Base-by-base conservation (phyloP, 177 flowering plant genomes). In the Vitis hybrid region DNA sequence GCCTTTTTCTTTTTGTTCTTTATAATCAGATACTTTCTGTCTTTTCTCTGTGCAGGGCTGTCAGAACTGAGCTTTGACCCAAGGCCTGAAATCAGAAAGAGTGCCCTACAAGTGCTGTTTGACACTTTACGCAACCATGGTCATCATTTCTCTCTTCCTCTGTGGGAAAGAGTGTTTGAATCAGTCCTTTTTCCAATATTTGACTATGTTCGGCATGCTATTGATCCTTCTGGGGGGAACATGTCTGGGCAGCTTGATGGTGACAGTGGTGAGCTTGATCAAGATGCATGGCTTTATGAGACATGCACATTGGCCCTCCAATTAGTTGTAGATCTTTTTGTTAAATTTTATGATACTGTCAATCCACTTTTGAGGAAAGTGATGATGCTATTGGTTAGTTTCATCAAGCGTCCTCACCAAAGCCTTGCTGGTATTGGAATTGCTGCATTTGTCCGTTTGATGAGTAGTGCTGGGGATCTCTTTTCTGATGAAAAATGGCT, bases 391-490 rank as follows among this genome's bases (percentile, higher is more conserved):
- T 75, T 96, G 65, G 90, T 96, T 59, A 93, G 92, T 79, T 96
- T 96, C 57, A 93, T 96, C 51, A 87, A 83, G 74, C 90, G 97
- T 65, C 97, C 99, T 65, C 99, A 96, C 76, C 97, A 93, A 75
- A 96, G 97, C 84, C 95, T 96, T 74, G 99, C 98, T 75, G 99
- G 99, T 58, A 93, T 93, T 75, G 99, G 99, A 33, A 90, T 96
- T 78, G 93, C 98, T 73, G 97, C 98, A 66, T 89, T 90, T 88
- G 97, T 93, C 49, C 94, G 98, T 53, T 79, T 96, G 76, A 89
- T 96, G 95, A 96, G 91, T 86, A 89, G 89, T 79, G 89, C 95
- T 62, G 99, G 98, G 33, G 83, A 85, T 69, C 86, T 91, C 9
- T 92, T 92, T 77, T 87, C 97, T 29, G 97, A 92, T 72, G 98